Evolutionary conservation across 352 stramenopile genomes (phyloP).

Genomic region (Phytopythium cucurbitacearum): DNA sequence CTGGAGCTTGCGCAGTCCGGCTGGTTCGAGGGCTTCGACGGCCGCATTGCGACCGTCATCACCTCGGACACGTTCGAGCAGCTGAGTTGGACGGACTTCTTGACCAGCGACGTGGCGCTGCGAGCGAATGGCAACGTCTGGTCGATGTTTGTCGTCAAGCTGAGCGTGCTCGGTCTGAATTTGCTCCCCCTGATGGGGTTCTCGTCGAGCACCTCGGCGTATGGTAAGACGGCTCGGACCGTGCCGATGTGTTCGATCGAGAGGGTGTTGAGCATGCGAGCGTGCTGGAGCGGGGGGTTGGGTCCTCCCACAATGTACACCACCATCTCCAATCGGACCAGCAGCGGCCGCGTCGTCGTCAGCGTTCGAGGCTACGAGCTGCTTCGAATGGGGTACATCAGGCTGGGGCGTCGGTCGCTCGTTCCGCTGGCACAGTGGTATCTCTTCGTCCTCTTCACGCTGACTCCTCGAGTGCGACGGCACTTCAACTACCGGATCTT

Average conservation of each 20-base stretch:
- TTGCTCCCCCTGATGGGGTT: constrained; percentile 5
- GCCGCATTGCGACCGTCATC: constrained; percentile 7
- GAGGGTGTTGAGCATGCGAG: neutral
- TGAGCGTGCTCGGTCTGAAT: constrained; percentile 14
- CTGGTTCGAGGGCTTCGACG: constrained; percentile 9
- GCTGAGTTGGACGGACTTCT: constrained; percentile 11
- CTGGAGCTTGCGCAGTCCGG: constrained; percentile 5
- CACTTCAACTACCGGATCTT: constrained; percentile 1
- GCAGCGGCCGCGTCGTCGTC: neutral
- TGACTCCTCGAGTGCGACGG: neutral
- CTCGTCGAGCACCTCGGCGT: neutral
- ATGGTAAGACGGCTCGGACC: neutral
- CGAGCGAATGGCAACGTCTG: constrained; percentile 15
- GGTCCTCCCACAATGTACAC: neutral
- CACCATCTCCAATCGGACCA: neutral
- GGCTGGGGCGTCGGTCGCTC: neutral
- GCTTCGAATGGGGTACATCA: constrained; percentile 1
- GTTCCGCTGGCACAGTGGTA: constrained; percentile 2
- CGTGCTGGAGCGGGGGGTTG: neutral
- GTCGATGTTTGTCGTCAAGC: constrained; percentile 15
- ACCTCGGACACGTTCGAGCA: constrained; percentile 7
- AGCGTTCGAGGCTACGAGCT: neutral
- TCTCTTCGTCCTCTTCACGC: neutral
- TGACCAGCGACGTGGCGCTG: constrained; percentile 12
- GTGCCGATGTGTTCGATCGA: neutral